Base-by-base conservation (phyloP, 129 eudicot species). In the Sambucus nigra region DNA sequence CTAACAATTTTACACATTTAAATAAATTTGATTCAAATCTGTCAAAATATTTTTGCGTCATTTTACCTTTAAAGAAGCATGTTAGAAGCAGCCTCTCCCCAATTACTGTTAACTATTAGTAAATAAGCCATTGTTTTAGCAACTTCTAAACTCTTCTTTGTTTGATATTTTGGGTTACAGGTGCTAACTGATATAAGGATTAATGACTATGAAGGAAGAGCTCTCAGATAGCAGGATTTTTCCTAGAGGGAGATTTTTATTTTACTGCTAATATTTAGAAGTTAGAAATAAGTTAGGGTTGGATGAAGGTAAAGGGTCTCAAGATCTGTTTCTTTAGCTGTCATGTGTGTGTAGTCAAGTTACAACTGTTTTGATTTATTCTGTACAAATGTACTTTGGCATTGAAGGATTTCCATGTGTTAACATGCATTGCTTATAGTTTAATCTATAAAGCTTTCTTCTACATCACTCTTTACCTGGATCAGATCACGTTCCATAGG, bases 371-470 rank as follows among this genome's bases (percentile, higher is more conserved):
- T 12, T 24, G 8, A 28, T 38, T 7, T 14, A 18, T 13, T 7
- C 18, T 56, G 49, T 56, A 56, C 50, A 56, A 56, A 56, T 56
- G 47, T 33, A 21, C 22, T 22, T 23, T 38, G 7, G 22, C 33
- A 15, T 13, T 42, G 18, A 23, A 56, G 49, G 15, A 7, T 28
- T 56, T 39, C 31, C 22, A 9, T 23, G 38, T 56, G 14, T 18
- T 49, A 24, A 51, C 41, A 19, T 56, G 61, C 24, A 57, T 23
- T 55, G 10, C 33, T 35, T 31, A 3, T 31, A 16, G 32, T 53
- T 17, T 31, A 53, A 20, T 52, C 26, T 28, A 16, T 28, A 53
- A 17, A 53, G 16, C 57, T 28, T n/a, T 16, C 25, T 28, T 28
- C 57, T 31, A 31, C 10, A 4, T 31, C 5, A 53, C 3, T 52